Conservation (phyloP, 345 rosid species). For the Aethionema arabicum region DNA sequence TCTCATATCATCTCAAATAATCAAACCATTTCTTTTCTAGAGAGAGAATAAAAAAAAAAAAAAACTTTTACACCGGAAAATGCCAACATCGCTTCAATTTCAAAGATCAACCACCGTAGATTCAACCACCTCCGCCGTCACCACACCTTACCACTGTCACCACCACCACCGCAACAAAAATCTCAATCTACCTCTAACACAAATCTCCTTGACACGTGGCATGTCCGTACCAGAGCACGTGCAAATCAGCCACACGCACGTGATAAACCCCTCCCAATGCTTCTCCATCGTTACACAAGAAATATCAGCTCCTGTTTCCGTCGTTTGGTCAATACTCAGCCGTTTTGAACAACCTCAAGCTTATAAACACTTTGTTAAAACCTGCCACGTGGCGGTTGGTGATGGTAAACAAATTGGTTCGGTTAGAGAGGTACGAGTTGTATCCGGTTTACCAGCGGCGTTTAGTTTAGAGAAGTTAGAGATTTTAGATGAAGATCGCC, state of each 20-base stretch:
- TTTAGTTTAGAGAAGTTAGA: conserved; percentile 79
- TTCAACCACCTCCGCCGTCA: conserved; percentile 23
- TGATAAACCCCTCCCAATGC: conserved; percentile 61
- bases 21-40: conserved; percentile 13
- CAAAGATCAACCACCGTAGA: conserved; percentile 38
- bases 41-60: conserved; percentile 7
- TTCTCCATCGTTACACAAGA: conserved; percentile 57
- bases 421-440: conserved; percentile 68
- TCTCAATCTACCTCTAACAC: conserved; percentile 31
- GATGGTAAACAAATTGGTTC: conserved; percentile 69
- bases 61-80: conserved; percentile 18
- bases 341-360: conserved; percentile 84
- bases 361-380: conserved; percentile 75
- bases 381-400: conserved; percentile 67
- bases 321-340: conserved; percentile 80
- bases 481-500: conserved; percentile 78
- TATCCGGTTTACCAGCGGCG: conserved; percentile 87
- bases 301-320: conserved; percentile 57
- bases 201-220: conserved; percentile 27
- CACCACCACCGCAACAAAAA: conserved; percentile 34
- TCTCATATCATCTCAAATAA: conserved; percentile 18
- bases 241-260: conserved; percentile 48
- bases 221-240: conserved; percentile 52
- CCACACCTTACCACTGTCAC: neutral
- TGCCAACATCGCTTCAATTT: conserved; percentile 67